Conservation (phyloP, 1,284 basidiomycete genomes). For the Tilletia indica region DNA sequence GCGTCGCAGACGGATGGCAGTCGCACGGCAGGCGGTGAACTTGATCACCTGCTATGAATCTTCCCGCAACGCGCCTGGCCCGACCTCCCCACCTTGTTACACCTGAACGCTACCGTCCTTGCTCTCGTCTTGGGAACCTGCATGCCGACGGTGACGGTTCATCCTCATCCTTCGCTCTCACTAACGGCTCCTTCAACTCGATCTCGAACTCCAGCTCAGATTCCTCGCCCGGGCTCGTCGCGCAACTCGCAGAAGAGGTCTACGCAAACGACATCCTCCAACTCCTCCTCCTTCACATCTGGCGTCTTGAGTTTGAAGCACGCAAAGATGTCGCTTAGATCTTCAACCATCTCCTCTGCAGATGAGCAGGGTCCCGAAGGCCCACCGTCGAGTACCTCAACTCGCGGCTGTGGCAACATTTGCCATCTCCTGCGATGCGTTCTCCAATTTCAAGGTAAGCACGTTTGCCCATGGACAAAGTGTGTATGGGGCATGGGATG, state of each 20-base stretch:
- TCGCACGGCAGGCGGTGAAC: no score
- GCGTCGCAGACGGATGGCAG: no score
- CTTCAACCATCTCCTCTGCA: slow-evolving; percentile 86
- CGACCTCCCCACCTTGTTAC: no score
- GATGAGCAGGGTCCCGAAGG: slow-evolving; percentile 86
- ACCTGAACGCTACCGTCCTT: no score
- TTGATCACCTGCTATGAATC: no score
- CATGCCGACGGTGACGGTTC: slow-evolving; percentile 63
- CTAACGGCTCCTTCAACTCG: slow-evolving; percentile 21
- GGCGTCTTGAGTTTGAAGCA: slow-evolving; percentile 86
- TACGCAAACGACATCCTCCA: slow-evolving; percentile 86
- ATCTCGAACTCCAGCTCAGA: slow-evolving; percentile 59
- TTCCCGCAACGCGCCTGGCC: no score
- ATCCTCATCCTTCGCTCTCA: slow-evolving; percentile 12
- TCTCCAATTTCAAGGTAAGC: slow-evolving; percentile 77
- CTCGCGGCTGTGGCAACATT: slow-evolving; percentile 85
- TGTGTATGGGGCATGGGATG: no score
- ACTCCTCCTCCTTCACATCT: slow-evolving; percentile 76
- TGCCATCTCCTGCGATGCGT: slow-evolving; percentile 95
- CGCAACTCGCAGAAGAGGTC: slow-evolving; percentile 88
- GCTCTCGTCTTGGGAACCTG: no score
- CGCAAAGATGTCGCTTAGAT: slow-evolving; percentile 93
- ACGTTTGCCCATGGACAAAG: no score
- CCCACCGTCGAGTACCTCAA: slow-evolving; percentile 93
- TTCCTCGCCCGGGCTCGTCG: slow-evolving; percentile 65